Conservation (phyloP, 768 basidiomycete species). For the Glaciozyma martinii region DNA sequence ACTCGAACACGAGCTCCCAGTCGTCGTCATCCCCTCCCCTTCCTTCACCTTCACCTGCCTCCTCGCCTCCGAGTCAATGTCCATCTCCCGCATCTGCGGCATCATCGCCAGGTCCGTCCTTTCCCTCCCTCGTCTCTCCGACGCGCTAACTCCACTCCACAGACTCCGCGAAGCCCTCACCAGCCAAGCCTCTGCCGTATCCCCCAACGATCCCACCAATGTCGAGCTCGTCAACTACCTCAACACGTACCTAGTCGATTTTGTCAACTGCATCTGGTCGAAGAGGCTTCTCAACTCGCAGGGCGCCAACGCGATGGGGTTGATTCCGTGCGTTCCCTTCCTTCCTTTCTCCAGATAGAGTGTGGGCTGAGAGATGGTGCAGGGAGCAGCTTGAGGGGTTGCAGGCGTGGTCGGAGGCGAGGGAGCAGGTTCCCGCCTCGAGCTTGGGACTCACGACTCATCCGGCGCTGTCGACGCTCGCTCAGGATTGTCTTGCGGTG, state of each 20-base stretch:
- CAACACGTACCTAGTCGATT: slow-evolving; percentile 12
- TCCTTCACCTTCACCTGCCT: slow-evolving; percentile 4
- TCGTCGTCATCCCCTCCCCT: slow-evolving; percentile 7
- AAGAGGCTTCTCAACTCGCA: neutral
- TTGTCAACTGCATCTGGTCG: slow-evolving; percentile 14
- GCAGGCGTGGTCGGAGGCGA: neutral
- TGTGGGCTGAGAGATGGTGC: neutral
- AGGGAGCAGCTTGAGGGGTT: slow-evolving; percentile 4
- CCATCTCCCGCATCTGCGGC: slow-evolving; percentile 15
- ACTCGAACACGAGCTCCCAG: slow-evolving; percentile 2
- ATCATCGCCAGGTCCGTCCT: slow-evolving; percentile 2
- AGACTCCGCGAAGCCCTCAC: slow-evolving; percentile 23
- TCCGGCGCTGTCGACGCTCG: slow-evolving; percentile 4
- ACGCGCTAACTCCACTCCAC: neutral
- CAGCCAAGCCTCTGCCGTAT: slow-evolving; percentile 1
- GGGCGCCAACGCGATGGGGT: neutral
- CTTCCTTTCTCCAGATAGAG: neutral
- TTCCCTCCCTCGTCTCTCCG: neutral
- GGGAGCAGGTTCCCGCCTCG: neutral
- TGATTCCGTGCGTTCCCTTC: neutral
- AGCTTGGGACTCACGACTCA: slow-evolving; percentile 9
- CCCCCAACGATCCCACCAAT: neutral
- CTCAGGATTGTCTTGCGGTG: neutral
- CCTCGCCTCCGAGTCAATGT: slow-evolving; percentile 1
- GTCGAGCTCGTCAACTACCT: slow-evolving; percentile 4